Conservation (phyloP, 1,284 basidiomycete species). For the Puccinia novopanici region DNA sequence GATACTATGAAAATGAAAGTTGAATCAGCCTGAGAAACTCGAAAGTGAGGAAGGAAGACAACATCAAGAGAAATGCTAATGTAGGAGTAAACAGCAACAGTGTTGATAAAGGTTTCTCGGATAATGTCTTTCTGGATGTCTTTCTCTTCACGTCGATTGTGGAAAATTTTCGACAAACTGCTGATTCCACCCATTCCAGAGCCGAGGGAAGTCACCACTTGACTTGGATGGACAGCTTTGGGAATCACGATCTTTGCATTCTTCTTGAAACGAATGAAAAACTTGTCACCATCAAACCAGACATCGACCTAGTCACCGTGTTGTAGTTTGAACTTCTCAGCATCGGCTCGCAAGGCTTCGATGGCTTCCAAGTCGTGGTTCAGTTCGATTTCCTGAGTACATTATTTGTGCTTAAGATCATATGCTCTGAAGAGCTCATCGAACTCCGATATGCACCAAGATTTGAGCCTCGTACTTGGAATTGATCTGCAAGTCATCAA, state of each 20-base stretch:
- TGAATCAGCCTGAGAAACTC: not conserved
- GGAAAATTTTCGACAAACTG: constrained; percentile 79
- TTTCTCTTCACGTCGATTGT: constrained; percentile 92
- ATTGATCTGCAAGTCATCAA: no score
- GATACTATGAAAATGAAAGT: constrained; percentile 64
- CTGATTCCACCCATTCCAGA: constrained; percentile 52
- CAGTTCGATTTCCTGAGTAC: constrained; percentile 95
- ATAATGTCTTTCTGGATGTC: constrained; percentile 97
- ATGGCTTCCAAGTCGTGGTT: constrained; percentile 95
- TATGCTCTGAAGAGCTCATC: constrained; percentile 94
- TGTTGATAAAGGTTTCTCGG: constrained; percentile 98
- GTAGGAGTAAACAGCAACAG: constrained; percentile 84
- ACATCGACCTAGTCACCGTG: constrained; percentile 95
- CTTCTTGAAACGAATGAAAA: constrained; percentile 98
- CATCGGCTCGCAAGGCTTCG: constrained; percentile 86
- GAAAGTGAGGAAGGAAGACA: not conserved
- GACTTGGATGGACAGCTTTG: constrained; percentile 93
- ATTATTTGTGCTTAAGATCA: constrained; percentile 83
- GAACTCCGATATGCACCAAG: no score
- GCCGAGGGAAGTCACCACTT: constrained; percentile 64
- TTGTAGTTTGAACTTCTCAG: constrained; percentile 91
- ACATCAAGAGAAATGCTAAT: constrained; percentile 25
- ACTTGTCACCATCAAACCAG: constrained; percentile 78
- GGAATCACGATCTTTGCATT: constrained; percentile 90
- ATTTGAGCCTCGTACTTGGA: no score